Evolutionary conservation across 1,284 basidiomycete genomes (phyloP).

Genomic region (Exobasidium rhododendri): DNA sequence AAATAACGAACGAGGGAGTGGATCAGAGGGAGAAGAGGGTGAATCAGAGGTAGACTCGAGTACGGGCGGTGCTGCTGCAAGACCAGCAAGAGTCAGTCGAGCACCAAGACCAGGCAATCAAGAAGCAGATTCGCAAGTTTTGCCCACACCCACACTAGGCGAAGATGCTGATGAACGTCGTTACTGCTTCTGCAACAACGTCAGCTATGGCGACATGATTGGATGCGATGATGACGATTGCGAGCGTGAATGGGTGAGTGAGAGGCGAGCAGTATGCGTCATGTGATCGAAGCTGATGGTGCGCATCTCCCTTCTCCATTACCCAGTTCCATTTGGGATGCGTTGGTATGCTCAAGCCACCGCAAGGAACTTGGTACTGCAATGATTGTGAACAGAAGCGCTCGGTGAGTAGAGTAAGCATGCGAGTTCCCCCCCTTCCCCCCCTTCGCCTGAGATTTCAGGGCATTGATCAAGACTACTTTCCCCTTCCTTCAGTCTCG

Average conservation of each 20-base stretch:
- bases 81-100: slow-evolving; percentile 19
- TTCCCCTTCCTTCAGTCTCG: background rate
- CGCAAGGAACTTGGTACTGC: slow-evolving; percentile 72
- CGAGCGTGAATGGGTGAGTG: slow-evolving; percentile 86
- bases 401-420: slow-evolving; percentile 1
- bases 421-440: background rate
- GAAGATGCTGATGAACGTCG: slow-evolving; percentile 61
- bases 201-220: slow-evolving; percentile 94
- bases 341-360: slow-evolving; percentile 64
- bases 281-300: slow-evolving; percentile 4
- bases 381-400: slow-evolving; percentile 38
- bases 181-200: slow-evolving; percentile 84
- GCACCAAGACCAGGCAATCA: slow-evolving; percentile 10
- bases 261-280: background rate
- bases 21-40: slow-evolving; percentile 27
- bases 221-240: slow-evolving; percentile 88
- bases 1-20: background rate
- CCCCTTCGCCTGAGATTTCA: background rate
- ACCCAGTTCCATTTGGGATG: slow-evolving; percentile 71
- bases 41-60: slow-evolving; percentile 12
- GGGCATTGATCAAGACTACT: background rate
- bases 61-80: slow-evolving; percentile 9
- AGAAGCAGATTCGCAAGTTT: background rate
- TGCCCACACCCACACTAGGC: slow-evolving; percentile 9
- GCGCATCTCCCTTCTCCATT: background rate